Base-by-base conservation (phyloP, 1,284 basidiomycete genomes). In the Prillingera fragicola region DNA sequence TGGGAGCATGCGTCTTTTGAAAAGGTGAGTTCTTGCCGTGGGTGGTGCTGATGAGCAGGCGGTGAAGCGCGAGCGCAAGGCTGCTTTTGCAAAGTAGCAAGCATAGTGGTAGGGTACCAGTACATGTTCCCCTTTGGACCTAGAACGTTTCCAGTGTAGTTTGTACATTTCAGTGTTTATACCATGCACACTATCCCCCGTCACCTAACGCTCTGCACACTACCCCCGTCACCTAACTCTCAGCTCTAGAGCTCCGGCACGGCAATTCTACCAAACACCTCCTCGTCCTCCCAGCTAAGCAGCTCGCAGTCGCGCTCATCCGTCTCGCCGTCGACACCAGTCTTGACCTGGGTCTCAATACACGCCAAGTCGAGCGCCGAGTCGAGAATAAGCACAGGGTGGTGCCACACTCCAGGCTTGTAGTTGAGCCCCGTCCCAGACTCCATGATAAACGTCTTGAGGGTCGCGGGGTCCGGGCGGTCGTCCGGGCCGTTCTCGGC, bases 401-500 rank as follows among this genome's bases (percentile, higher is more conserved):
- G 71, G 45, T 72, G 91, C 92, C 92, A 96, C 43, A 87, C 73
- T 6, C 81, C 87, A 2, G 78, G 78, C 43, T 80, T 73, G 66
- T 96, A 96, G 33, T 85, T 80, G 39, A 96, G 79, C 0, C 88
- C 90, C 60, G 91, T 87, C 1, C 79, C 77, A 2, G 79, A 74
- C 37, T 48, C 45, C 38, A 54, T 48, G 33, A 48, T 48, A 52
- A 61, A 61, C 21, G 59, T 41, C 40, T 52, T 45, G 57, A 88
- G 55, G 0, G 79, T 85, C 33, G 62, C 56, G 39, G 86, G 56
- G 61, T 92, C 83, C 1, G 91, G 92, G 53, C 75, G 74, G 63
- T 84, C 85, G 56, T 91, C 80, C 67, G 57, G 54, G 6, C 83
- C 84, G 51, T 83, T 86, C 60, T 82, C 70, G 7, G 87, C 87